Conservation (phyloP, 495 filamentous ascomycete genomes). For the Tuber melanosporum region DNA sequence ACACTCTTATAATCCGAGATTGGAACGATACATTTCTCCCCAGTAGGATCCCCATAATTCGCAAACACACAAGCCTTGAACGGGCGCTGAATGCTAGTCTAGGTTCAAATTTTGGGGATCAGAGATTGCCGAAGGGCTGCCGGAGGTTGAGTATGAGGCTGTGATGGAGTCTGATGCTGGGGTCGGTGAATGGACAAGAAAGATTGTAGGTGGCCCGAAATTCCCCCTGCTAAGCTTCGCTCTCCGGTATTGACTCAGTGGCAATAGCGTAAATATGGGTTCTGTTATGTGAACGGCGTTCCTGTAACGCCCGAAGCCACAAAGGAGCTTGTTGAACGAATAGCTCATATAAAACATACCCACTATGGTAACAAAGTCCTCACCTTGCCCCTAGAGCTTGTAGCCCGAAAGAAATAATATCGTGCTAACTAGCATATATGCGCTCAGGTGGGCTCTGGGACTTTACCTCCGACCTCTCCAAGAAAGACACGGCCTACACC, state of each 20-base stretch:
- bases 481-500: conserved; percentile 91
- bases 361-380: conserved; percentile 63
- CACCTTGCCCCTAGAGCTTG: neutral
- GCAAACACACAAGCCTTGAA: conserved; percentile 10
- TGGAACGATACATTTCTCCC: conserved; percentile 37
- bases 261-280: conserved; percentile 54
- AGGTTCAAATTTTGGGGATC: conserved; percentile 43
- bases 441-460: conserved; percentile 76
- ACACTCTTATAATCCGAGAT: conserved; percentile 45
- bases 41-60: conserved; percentile 37
- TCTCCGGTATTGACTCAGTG: conserved; percentile 6
- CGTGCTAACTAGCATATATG: neutral
- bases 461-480: conserved; percentile 79
- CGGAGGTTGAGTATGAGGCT: conserved; percentile 52
- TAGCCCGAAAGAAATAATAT: neutral
- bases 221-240: conserved; percentile 7
- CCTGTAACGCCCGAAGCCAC: conserved; percentile 65
- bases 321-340: conserved; percentile 62
- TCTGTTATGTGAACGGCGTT: conserved; percentile 62
- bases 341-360: conserved; percentile 74
- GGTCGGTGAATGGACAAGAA: conserved; percentile 52
- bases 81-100: neutral
- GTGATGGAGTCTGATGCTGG: conserved; percentile 56
- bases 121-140: conserved; percentile 45
- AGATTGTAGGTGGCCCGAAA: conserved; percentile 50